Evolutionary conservation across 2,329 filamentous ascomycete genomes (phyloP).

Genomic region (Arachnomyces sp.): DNA sequence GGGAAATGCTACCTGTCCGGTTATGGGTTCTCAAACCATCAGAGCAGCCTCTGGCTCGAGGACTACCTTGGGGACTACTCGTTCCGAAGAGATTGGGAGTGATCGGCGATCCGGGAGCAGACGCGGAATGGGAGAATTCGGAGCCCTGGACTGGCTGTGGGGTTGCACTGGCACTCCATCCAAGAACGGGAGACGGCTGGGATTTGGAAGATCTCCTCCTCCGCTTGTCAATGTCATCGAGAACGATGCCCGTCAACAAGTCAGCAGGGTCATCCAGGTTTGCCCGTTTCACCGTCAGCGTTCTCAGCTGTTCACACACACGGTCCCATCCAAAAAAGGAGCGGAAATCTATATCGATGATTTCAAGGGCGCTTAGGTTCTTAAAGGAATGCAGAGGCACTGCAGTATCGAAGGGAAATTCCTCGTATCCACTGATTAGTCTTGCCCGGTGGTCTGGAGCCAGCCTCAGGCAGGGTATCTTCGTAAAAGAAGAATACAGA

Average conservation of each 20-base stretch:
- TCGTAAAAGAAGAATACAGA: constrained; percentile 95
- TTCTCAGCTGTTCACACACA: constrained; percentile 82
- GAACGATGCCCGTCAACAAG: constrained; percentile 81
- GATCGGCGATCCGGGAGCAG: constrained; percentile 60
- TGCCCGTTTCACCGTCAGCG: constrained; percentile 79
- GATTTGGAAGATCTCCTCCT: constrained; percentile 80
- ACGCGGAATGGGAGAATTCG: constrained; percentile 61
- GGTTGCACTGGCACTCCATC: constrained; percentile 54
- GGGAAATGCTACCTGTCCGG: constrained; percentile 69
- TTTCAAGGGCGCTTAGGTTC: constrained; percentile 86
- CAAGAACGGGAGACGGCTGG: constrained; percentile 68
- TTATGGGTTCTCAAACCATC: constrained; percentile 31
- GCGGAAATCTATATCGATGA: constrained; percentile 90
- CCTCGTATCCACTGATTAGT: constrained; percentile 87
- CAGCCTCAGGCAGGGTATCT: constrained; percentile 84
- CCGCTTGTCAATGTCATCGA: constrained; percentile 93
- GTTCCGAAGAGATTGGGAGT: constrained; percentile 41
- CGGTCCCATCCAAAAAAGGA: constrained; percentile 98
- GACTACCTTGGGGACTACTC: constrained; percentile 41
- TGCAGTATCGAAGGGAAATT: constrained; percentile 95
- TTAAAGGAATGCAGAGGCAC: constrained; percentile 97
- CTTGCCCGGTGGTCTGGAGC: constrained; percentile 89
- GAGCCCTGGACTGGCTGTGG: constrained; percentile 53
- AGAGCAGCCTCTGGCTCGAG: constrained; percentile 53
- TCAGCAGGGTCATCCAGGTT: constrained; percentile 85